Conservation (phyloP, 2,329 filamentous ascomycete species). For the Fusarium sp. region DNA sequence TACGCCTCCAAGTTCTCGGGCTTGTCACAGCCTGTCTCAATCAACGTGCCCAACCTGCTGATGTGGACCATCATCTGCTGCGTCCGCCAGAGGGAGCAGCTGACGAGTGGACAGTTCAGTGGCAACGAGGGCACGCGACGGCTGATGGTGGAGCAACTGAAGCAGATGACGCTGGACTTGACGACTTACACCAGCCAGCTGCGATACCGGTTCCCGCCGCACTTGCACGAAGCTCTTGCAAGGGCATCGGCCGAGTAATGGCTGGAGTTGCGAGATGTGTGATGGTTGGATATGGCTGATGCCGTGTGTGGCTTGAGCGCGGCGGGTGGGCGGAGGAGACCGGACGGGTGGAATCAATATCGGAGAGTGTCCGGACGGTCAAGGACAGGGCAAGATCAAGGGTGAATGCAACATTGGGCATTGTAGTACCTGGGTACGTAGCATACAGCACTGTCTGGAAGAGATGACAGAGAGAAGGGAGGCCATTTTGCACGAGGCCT, state of each 20-base stretch:
- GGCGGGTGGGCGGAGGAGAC: not conserved
- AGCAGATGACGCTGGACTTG: slow-evolving; percentile 86
- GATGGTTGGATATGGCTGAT: slow-evolving; percentile 24
- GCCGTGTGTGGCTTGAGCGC: slow-evolving; percentile 16
- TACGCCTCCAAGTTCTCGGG: slow-evolving; percentile 84
- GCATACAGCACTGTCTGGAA: slow-evolving; percentile 1
- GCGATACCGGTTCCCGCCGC: slow-evolving; percentile 87
- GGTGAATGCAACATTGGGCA: slow-evolving; percentile 4
- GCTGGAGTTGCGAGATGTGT: slow-evolving; percentile 1
- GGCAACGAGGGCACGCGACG: slow-evolving; percentile 74
- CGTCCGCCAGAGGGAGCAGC: slow-evolving; percentile 78
- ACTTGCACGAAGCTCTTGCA: slow-evolving; percentile 89
- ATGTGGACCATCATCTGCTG: slow-evolving; percentile 95
- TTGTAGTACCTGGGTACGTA: slow-evolving; percentile 1
- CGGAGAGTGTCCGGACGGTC: slow-evolving; percentile 9
- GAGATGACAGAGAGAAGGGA: slow-evolving; percentile 2
- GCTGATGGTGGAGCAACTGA: slow-evolving; percentile 76
- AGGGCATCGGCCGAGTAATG: slow-evolving; percentile 76
- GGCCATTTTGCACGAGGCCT: slow-evolving; percentile 8
- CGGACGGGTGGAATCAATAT: not conserved
- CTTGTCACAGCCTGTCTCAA: slow-evolving; percentile 83
- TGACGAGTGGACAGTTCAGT: slow-evolving; percentile 79
- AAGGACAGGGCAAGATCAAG: slow-evolving; percentile 3
- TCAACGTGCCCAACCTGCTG: slow-evolving; percentile 90
- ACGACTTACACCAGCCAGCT: slow-evolving; percentile 95